A percentile compares a stretch with the other conserved stretches of the same genome.
These are phyloP conservation scores for Penicillium olsonii DNA, from an alignment of 2,329 filamentous ascomycete genomes.

Conservation along the genomic window DNA sequence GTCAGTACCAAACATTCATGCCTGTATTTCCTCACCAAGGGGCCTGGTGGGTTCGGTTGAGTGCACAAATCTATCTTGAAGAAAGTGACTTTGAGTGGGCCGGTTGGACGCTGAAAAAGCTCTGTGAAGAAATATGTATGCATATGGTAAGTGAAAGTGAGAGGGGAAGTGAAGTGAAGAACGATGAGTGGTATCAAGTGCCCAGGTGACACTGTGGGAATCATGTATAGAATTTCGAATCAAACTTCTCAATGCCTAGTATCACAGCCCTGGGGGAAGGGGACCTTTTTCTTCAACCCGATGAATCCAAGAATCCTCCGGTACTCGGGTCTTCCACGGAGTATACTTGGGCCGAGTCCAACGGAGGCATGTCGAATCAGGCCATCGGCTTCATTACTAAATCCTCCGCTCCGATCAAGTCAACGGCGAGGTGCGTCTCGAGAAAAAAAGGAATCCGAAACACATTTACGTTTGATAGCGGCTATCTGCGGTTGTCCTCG, in stretches of 20 bases:
- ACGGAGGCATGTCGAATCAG: neutral
- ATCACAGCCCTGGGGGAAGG: too few species aligned
- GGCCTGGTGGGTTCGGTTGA: slow-evolving; percentile 68
- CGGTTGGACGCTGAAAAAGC: slow-evolving; percentile 50
- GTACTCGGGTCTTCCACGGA: too few species aligned
- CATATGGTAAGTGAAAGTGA: too few species aligned
- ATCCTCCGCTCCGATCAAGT: too few species aligned
- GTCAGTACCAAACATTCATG: slow-evolving; percentile 68
- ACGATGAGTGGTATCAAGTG: too few species aligned
- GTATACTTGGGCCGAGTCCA: neutral
- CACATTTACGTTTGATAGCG: slow-evolving; percentile 9
- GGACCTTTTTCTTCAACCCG: too few species aligned
- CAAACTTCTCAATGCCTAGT: too few species aligned
- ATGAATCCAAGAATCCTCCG: too few species aligned
- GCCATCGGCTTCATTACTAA: neutral
- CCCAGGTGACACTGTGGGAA: too few species aligned
- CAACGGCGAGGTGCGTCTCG: too few species aligned
- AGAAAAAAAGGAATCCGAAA: neutral
- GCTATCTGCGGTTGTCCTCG: slow-evolving; percentile 11
- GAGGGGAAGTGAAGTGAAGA: too few species aligned
- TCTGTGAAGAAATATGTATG: slow-evolving; percentile 54
- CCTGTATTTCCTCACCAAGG: slow-evolving; percentile 61
- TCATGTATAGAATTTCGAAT: too few species aligned
- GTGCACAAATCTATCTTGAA: slow-evolving; percentile 76
- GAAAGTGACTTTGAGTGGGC: slow-evolving; percentile 70